These are phyloP conservation scores for Pseudogymnoascus sp. DNA, from an alignment of 2,329 filamentous ascomycete species.

Conservation along the genomic window DNA sequence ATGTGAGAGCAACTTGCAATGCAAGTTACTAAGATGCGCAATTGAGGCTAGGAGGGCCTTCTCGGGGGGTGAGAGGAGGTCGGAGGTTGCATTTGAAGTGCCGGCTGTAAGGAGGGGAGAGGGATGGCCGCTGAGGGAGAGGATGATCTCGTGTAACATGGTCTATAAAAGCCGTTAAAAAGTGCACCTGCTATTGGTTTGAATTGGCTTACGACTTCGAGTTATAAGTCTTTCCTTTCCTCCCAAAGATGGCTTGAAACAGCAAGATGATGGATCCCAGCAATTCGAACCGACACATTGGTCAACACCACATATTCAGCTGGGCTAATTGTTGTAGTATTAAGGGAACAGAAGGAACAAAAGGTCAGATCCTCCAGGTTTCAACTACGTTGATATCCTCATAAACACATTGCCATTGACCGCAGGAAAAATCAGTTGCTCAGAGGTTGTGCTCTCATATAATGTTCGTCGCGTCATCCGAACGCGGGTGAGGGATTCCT, in stretches of 20 bases:
- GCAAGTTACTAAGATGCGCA: slow-evolving; percentile 68
- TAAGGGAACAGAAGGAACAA: neutral
- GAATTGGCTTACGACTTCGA: slow-evolving; percentile 9
- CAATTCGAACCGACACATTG: slow-evolving; percentile 29
- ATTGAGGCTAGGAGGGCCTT: slow-evolving; percentile 71
- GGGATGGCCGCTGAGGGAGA: slow-evolving; percentile 89
- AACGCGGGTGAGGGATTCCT: neutral
- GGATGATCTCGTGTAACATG: slow-evolving; percentile 98
- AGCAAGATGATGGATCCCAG: slow-evolving; percentile 25
- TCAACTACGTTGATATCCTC: neutral
- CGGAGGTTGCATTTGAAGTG: slow-evolving; percentile 32
- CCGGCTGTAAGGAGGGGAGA: slow-evolving; percentile 70
- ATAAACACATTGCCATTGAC: neutral
- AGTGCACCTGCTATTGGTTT: slow-evolving; percentile 5
- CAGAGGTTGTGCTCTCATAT: neutral
- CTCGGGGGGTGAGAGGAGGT: slow-evolving; percentile 66
- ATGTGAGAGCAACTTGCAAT: slow-evolving; percentile 62
- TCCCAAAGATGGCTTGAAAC: slow-evolving; percentile 12
- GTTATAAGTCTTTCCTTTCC: slow-evolving; percentile 8
- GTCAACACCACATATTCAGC: neutral
- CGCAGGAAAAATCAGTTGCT: neutral
- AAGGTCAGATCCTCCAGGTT: neutral
- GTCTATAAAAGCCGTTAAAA: slow-evolving; percentile 9
- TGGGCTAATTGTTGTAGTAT: neutral
- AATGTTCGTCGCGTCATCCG: slow-evolving; percentile 6